Percentiles rank a stretch among this genome's conserved stretches.
Evolutionary conservation across 2,329 filamentous ascomycete species (phyloP).

Genomic region (Diaporthe citriasiana): DNA sequence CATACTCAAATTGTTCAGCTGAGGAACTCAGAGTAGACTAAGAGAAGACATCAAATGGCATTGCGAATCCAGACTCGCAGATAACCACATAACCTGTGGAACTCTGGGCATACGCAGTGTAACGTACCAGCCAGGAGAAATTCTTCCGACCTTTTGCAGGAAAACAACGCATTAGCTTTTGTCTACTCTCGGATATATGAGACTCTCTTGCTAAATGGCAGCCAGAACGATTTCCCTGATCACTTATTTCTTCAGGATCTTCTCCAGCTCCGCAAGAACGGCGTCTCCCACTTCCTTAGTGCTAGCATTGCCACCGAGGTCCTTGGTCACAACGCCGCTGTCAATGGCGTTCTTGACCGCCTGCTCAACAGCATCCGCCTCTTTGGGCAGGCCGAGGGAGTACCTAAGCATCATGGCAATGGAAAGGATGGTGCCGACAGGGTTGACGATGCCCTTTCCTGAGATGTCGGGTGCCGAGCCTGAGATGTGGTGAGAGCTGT

Average conservation of each 20-base stretch:
- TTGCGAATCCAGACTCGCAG: background rate
- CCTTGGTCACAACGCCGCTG: constrained; percentile 81
- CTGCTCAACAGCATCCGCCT: constrained; percentile 84
- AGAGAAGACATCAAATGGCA: background rate
- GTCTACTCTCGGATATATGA: constrained; percentile 15
- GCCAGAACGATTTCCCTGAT: background rate
- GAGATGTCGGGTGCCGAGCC: constrained; percentile 94
- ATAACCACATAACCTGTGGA: background rate
- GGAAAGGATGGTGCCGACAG: constrained; percentile 90
- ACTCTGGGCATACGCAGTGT: background rate
- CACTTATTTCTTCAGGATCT: constrained; percentile 68
- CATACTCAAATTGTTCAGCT: background rate
- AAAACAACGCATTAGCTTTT: constrained; percentile 33
- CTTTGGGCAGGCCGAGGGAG: constrained; percentile 83
- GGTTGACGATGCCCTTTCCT: constrained; percentile 92
- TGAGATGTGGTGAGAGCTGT: constrained; percentile 50
- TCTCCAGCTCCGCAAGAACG: constrained; percentile 79
- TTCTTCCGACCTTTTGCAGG: background rate
- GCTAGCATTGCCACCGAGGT: constrained; percentile 83
- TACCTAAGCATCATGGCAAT: constrained; percentile 97
- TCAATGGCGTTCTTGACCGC: constrained; percentile 87
- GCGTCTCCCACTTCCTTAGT: constrained; percentile 86
- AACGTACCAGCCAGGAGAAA: background rate
- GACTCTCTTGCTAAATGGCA: background rate
- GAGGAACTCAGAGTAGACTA: background rate